Base-by-base conservation (phyloP, 2,329 filamentous ascomycete genomes). In the Monilinia vaccinii-corymbosi region DNA sequence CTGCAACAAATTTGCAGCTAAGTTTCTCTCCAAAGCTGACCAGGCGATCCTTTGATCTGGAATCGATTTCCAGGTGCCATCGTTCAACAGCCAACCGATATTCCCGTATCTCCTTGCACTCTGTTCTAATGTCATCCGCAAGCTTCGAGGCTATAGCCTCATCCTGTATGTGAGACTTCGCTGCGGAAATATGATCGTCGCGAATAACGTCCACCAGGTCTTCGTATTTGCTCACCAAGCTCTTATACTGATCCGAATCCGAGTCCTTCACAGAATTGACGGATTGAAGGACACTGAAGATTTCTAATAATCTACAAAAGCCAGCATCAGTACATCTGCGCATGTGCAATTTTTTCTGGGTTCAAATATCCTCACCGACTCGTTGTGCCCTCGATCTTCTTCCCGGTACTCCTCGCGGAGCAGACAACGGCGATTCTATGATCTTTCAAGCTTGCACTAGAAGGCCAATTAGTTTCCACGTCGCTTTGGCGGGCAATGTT, bases 11-110 rank as follows among this genome's bases (percentile, higher is more conserved):
- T 36, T 87, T 83, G 74, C 93, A 97, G 75, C 91, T 95, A 66
- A 99, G 78, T 77, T 96, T 97, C 80, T 99, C 94, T 59, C 94
- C 94, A 67, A 94, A 91, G 73, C 91, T 95, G 63, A 97, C 87
- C 63, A 99, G 90, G 67, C 93, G 88, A 71, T 94, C 89, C 73
- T 91, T 89, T 61, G 86, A 87, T 68, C 87, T 81, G 7, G 87
- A 82, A 71, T 89, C 90, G 70, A 92, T 88, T 73, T 92, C 88
- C 46, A 87, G 76, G 70, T 86, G 83, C 74, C 86, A 87, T 64
- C 83, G 78, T 72, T 82, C 83, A 11, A 83, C 81, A 1, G 83
- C 84, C 36, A 79, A 75, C 60, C 85, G 79, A 69, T 86, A 94
- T 75, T 91, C 91, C 65, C 87, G 78, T 61, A 97, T 82, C 71